Evolutionary conservation across 768 basidiomycete genomes (phyloP), one percentile per base, ranked within the genome.

Genomic region (Cyathus striatus): DNA sequence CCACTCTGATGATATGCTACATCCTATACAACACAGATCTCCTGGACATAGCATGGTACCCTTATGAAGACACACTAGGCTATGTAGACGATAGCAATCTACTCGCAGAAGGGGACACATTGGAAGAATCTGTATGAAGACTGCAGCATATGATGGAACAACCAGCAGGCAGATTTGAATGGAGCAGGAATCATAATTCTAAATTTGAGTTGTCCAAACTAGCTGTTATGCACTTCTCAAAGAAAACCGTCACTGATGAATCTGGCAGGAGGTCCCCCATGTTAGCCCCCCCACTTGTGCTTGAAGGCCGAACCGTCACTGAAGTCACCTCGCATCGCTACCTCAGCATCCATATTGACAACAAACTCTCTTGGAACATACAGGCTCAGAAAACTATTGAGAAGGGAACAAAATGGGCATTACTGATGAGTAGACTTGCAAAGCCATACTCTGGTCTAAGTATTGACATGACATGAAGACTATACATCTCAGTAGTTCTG

Each of bases 401-500:
- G 3, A 46, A 50, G 5, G 45, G 22, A 7, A 48, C 43, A 3
- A 45, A 44, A 16, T 51, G 27, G 23, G 23, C 37, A 20, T 1
- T 22, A 6, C 16, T 41, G 0, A 33, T 33, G 9, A 26, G 33
- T 2, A 0, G 39, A 1, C 42, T 58, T 0, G 22, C 47, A 0
- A 48, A 45, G 26, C 27, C 39, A 0, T 40, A 33, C 14, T 46
- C n/a, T 1, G 56, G 56, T 16, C 12, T 4, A 32, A 16, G 30
- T 2, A 3, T 32, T 12, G 16, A 4, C 12, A 12, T 32, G 16
- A 49, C 47, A 30, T 6, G 35, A 4, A 49, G 41, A 16, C 44
- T 60, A 12, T 60, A 53, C 33, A 9, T 42, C 0, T 40, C 55
- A 14, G 55, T 55, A 9, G 51, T 49, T 2, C 20, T 58, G 3